Evolutionary conservation across 2,329 filamentous ascomycete species (phyloP).

Genomic region (Cordyceps javanica): DNA sequence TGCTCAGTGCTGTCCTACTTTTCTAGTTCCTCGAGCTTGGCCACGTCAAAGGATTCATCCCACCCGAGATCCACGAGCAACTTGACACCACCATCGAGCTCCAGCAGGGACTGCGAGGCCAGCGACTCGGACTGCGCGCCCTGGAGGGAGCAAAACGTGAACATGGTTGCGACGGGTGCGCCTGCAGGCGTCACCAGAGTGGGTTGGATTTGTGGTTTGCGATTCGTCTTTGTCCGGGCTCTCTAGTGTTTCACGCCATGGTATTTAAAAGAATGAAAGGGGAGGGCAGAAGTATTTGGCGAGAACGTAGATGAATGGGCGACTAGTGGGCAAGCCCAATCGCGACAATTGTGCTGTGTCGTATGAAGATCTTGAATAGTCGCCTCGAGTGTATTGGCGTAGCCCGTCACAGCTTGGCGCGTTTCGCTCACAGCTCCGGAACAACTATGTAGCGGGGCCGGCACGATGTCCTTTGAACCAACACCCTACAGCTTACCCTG

Average conservation of each 20-base stretch:
- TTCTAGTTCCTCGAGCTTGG: slow-evolving; percentile 80
- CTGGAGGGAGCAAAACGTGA: slow-evolving; percentile 88
- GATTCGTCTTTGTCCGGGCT: background rate
- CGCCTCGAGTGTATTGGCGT: background rate
- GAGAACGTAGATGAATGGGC: background rate
- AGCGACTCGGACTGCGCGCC: slow-evolving; percentile 82
- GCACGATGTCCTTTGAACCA: background rate
- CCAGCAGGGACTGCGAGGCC: slow-evolving; percentile 90
- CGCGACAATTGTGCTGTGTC: background rate
- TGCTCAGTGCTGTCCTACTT: slow-evolving; percentile 51
- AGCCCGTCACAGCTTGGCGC: background rate
- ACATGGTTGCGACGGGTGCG: slow-evolving; percentile 57
- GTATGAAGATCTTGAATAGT: background rate
- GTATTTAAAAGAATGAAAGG: background rate
- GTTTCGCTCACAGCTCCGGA: background rate
- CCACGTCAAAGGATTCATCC: slow-evolving; percentile 84
- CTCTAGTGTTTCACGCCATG: background rate
- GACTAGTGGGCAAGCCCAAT: background rate
- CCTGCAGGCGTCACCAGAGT: background rate
- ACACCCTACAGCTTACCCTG: background rate
- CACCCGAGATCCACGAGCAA: slow-evolving; percentile 91
- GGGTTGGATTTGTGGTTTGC: background rate
- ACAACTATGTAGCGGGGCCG: slow-evolving; percentile 6
- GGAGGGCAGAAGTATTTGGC: background rate
- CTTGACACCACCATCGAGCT: slow-evolving; percentile 95